These are phyloP conservation scores for Yamadazyma kanchanaburiensis DNA, from an alignment of 1,139 yeast genomes.

Conservation along the genomic window DNA sequence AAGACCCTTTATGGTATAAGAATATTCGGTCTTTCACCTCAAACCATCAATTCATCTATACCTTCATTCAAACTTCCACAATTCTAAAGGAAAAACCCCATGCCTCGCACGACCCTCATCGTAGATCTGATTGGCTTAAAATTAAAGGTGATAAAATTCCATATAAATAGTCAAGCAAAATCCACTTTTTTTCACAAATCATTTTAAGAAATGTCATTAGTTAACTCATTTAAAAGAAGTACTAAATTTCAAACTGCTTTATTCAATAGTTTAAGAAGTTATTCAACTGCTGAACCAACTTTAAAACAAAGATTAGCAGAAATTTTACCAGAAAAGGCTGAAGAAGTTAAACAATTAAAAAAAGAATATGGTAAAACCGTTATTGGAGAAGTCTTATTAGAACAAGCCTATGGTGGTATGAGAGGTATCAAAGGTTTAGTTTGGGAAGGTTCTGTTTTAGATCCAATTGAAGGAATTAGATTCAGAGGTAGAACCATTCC, in stretches of 20 bases:
- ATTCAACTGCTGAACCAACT: constrained; percentile 35
- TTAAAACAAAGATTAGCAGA: constrained; percentile 93
- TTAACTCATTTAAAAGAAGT: constrained; percentile 12
- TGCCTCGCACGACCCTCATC: constrained; percentile 4
- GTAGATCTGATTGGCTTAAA: constrained; percentile 10
- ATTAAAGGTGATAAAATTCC: background rate
- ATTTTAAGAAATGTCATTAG: constrained; percentile 9
- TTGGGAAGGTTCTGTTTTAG: constrained; percentile 99
- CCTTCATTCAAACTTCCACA: too few relatives aligned
- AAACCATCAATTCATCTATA: too few relatives aligned
- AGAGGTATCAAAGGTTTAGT: constrained; percentile 97
- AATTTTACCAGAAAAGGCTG: constrained; percentile 87
- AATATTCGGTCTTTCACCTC: too few relatives aligned
- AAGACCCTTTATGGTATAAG: too few relatives aligned
- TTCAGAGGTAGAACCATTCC: constrained; percentile 98
- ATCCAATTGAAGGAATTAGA: constrained; percentile 96
- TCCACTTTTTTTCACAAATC: constrained; percentile 1
- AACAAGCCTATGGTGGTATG: constrained; percentile 99
- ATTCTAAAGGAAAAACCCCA: background rate
- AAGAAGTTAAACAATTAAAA: constrained; percentile 86
- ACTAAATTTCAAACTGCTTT: constrained; percentile 8
- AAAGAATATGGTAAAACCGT: constrained; percentile 86
- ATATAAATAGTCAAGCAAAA: constrained; percentile 2
- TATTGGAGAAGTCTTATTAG: constrained; percentile 90
- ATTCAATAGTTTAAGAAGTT: constrained; percentile 11